Conservation (phyloP, 352 stramenopile genomes). For the Elongisporangium prolatum region DNA sequence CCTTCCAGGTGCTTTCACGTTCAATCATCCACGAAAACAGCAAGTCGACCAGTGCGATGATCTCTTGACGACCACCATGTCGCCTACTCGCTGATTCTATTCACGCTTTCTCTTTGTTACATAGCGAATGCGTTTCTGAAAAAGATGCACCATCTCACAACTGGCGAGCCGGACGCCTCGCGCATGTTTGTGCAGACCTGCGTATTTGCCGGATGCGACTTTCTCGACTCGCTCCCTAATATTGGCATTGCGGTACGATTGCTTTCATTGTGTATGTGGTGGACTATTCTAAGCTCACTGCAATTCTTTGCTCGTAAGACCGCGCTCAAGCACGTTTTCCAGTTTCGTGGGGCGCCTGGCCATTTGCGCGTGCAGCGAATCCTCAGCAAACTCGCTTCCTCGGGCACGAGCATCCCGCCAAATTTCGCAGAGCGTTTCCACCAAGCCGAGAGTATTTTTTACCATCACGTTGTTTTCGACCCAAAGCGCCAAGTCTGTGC, state of each 20-base stretch:
- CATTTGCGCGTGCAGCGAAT: conserved; percentile 57
- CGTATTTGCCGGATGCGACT: conserved; percentile 67
- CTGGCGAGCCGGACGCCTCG: conserved; percentile 46
- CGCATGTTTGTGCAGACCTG: conserved; percentile 83
- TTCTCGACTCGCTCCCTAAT: conserved; percentile 73
- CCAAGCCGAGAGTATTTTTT: conserved; percentile 72
- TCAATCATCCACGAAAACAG: conserved; percentile 46
- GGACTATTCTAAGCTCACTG: conserved; percentile 1
- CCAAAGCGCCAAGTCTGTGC: conserved; percentile 30
- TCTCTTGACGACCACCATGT: background rate
- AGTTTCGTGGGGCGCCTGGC: conserved; percentile 52
- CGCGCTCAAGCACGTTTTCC: conserved; percentile 69
- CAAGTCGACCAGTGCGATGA: conserved; percentile 23
- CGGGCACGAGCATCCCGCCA: conserved; percentile 35
- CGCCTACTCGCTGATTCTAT: background rate
- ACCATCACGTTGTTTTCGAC: conserved; percentile 77
- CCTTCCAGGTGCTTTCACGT: conserved; percentile 8
- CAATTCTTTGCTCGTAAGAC: conserved; percentile 31
- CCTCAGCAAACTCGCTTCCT: conserved; percentile 51
- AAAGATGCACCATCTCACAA: conserved; percentile 57
- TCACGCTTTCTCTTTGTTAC: background rate
- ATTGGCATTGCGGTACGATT: conserved; percentile 61
- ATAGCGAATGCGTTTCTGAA: conserved; percentile 50
- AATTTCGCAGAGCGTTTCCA: conserved; percentile 53
- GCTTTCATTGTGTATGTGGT: background rate